These are phyloP conservation scores for Triticum dicoccoides DNA, from an alignment of 176 grass and related monocot genomes.

Conservation along the genomic window DNA sequence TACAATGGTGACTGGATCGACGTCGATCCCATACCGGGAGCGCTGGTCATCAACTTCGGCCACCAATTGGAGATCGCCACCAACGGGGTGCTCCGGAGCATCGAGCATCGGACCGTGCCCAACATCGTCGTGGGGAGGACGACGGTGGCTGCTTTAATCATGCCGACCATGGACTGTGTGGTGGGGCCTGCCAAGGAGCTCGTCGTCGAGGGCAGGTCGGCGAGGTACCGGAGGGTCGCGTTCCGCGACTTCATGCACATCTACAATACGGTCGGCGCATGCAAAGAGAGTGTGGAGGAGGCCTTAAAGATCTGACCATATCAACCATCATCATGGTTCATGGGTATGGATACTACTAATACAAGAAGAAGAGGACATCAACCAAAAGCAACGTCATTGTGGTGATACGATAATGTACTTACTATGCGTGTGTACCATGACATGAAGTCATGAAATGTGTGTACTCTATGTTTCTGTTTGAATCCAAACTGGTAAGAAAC, in stretches of 20 bases:
- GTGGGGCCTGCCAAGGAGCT: conserved; percentile 19
- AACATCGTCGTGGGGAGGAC: conserved; percentile 20
- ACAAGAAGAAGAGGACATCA: too few relatives aligned
- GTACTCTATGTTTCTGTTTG: too few relatives aligned
- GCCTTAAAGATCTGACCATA: conserved; percentile 42
- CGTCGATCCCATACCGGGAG: conserved; percentile 25
- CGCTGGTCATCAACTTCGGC: conserved; percentile 47
- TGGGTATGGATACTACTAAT: too few relatives aligned
- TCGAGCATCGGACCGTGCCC: conserved; percentile 44
- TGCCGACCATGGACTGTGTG: conserved; percentile 41
- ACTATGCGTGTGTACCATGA: too few relatives aligned
- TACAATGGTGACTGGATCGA: conserved; percentile 25
- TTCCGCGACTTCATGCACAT: conserved; percentile 60
- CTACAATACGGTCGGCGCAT: conserved; percentile 45
- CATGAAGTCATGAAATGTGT: too few relatives aligned
- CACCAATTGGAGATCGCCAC: conserved; percentile 58
- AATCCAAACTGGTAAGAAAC: too few relatives aligned
- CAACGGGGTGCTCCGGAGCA: conserved; percentile 48
- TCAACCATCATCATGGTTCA: neutral
- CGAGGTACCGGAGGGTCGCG: conserved; percentile 35
- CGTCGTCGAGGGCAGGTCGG: neutral
- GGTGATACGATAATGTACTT: too few relatives aligned
- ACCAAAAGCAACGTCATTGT: too few relatives aligned
- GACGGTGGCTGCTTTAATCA: conserved; percentile 40
- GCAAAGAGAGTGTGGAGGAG: conserved; percentile 46